These are phyloP conservation scores for Vickermania spadyakhi DNA, from an alignment of 208 protist genomes.

Conservation along the genomic window DNA sequence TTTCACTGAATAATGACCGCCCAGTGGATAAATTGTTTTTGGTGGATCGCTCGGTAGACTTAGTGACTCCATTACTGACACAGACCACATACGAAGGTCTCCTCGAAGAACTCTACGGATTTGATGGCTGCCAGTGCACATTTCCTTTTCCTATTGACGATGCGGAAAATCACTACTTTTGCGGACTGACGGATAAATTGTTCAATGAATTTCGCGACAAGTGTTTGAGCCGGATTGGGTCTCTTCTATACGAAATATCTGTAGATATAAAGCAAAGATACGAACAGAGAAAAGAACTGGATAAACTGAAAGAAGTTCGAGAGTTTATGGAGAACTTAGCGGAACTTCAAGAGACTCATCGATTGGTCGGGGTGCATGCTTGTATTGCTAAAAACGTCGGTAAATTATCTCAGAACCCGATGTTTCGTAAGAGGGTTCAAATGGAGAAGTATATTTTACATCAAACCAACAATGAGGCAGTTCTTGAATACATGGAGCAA, in stretches of 20 bases:
- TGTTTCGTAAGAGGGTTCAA: constrained; percentile 48
- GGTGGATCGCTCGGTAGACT: constrained; percentile 73
- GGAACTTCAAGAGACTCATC: constrained; percentile 82
- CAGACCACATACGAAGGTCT: constrained; percentile 89
- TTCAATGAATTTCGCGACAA: constrained; percentile 78
- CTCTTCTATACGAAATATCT: constrained; percentile 72
- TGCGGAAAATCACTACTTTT: constrained; percentile 2
- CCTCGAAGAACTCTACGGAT: constrained; percentile 74
- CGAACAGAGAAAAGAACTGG: constrained; percentile 71
- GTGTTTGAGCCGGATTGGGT: constrained; percentile 63
- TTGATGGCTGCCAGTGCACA: constrained; percentile 35
- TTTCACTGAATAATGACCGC: constrained; percentile 16
- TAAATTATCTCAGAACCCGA: constrained; percentile 49
- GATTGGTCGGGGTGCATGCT: constrained; percentile 71
- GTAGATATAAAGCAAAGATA: constrained; percentile 82
- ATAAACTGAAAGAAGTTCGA: constrained; percentile 80
- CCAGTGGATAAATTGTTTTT: constrained; percentile 71
- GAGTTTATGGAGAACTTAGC: constrained; percentile 83
- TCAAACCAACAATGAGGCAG: constrained; percentile 53
- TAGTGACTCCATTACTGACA: constrained; percentile 76
- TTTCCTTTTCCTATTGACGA: constrained; percentile 70
- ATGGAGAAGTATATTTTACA: constrained; percentile 80
- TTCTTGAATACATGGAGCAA: constrained; percentile 78
- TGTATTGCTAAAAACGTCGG: constrained; percentile 68
- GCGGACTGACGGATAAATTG: constrained; percentile 33